Evolutionary conservation across 306 rosid species (phyloP), one percentile per base, ranked within the genome.

Genomic region (Rubus idaeus): DNA sequence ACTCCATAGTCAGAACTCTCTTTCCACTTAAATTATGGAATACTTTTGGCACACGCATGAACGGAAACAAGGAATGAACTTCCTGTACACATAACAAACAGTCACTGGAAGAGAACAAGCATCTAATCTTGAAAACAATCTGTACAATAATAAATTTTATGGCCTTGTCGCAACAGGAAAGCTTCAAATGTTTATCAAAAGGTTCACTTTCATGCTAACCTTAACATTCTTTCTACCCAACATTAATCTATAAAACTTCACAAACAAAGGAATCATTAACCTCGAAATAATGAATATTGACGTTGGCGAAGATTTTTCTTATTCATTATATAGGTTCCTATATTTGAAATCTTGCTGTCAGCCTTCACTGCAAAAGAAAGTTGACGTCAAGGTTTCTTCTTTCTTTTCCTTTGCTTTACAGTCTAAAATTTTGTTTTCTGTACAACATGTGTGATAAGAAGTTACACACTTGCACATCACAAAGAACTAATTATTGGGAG

Each of bases 1-100:
- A 94, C 88, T 92, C 98, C 97, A 90, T 92, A 30, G 98, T 94
- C 78, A 94, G 82, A 84, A 94, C 96, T 81, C 96, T 89, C 89
- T 88, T 94, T 77, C 84, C 84, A 80, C 82, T 92, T 83, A 94
- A 82, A 81, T 84, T 90, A 63, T 2, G 82, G 78, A 78, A 88
- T 55, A 89, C 78, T 83, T 90, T 94, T 68, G 98, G 98, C 84
- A 83, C 95, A 6, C 37, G 23, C 77, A 94, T 89, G 85, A 89
- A 94, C 30, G 89, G 39, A 82, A 87, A 92, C 71, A 83, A 85
- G 47, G 97, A 90, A 82, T 94, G 97, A 88, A 84, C 91, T 85
- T 92, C 96, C 98, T 94, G 93, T 71, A 74, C 71, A 70, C 5
- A 75, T 8, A 70, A 84, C 21, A 74, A 76, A 75, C 73, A 69